A percentile compares a stretch with the other conserved stretches of the same genome.
phyloP scores from a whole-genome alignment of 2,329 filamentous ascomycete species.

The Microcyclospora pomicola region DNA sequence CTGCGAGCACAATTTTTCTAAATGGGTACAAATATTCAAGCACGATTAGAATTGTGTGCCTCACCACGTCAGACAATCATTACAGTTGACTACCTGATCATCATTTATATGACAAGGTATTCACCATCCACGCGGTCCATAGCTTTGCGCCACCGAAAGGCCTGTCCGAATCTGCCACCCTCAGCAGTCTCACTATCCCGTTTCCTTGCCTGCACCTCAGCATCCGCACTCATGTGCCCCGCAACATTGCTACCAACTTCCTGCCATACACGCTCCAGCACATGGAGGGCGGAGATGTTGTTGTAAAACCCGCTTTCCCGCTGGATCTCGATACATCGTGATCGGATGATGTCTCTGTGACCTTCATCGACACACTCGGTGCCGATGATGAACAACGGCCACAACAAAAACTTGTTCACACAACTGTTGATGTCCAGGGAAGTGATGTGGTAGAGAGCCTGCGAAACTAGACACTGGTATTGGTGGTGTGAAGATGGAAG shows the following conservation, averaged over 20 bases:
- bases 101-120: conserved; percentile 35
- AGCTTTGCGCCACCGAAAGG: conserved; percentile 37
- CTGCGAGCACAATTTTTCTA: too few species aligned
- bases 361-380: conserved; percentile 75
- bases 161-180: conserved; percentile 21
- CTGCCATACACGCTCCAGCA: conserved; percentile 72
- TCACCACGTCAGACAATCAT: too few species aligned
- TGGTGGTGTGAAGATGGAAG: conserved; percentile 59
- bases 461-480: conserved; percentile 71
- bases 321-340: conserved; percentile 75
- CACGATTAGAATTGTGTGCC: too few species aligned
- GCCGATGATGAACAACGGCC: conserved; percentile 83
- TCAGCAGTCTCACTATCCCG: conserved; percentile 13
- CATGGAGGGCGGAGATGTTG: conserved; percentile 72
- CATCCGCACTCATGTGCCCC: conserved; percentile 9
- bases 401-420: conserved; percentile 79
- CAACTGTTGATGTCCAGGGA: conserved; percentile 57
- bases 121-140: conserved; percentile 38
- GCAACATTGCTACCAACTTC: conserved; percentile 14
- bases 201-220: conserved; percentile 16
- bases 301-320: conserved; percentile 85
- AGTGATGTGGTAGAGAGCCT: conserved; percentile 71
- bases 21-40: too few species aligned
- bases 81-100: neutral
- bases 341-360: conserved; percentile 65